phyloP scores from a whole-genome alignment of 2,329 filamentous ascomycete genomes.

The Trichoderma harzianum region DNA sequence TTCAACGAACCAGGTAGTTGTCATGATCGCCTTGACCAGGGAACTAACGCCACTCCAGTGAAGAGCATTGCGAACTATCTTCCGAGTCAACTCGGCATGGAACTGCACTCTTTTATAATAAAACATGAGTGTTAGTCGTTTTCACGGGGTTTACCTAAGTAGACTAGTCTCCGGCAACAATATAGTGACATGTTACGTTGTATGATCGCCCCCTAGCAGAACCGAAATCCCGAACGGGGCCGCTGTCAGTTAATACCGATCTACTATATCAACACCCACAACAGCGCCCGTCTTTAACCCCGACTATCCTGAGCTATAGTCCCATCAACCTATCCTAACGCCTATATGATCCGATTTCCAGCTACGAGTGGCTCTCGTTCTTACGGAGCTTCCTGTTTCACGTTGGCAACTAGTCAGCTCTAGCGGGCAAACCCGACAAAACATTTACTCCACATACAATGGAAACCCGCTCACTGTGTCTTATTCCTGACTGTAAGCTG shows the following conservation, averaged over 20 bases:
- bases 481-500: not conserved
- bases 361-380: not conserved
- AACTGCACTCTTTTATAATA: not conserved
- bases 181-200: not conserved
- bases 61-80: not conserved
- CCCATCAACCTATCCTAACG: not conserved
- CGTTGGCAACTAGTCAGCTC: too few species aligned
- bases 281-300: not conserved
- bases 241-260: not conserved
- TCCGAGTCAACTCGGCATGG: not conserved
- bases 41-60: not conserved
- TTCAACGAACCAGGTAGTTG: not conserved
- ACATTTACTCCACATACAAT: not conserved
- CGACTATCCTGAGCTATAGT: not conserved
- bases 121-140: not conserved
- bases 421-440: not conserved
- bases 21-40: not conserved
- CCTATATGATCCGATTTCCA: not conserved
- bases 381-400: not conserved
- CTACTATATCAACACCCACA: not conserved
- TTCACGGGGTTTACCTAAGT: not conserved
- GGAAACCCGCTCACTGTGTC: not conserved
- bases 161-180: not conserved
- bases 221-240: not conserved
- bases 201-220: not conserved